phyloP scores from a whole-genome alignment of 2,329 filamentous ascomycete genomes.

The Lasiodiplodia sp. region DNA sequence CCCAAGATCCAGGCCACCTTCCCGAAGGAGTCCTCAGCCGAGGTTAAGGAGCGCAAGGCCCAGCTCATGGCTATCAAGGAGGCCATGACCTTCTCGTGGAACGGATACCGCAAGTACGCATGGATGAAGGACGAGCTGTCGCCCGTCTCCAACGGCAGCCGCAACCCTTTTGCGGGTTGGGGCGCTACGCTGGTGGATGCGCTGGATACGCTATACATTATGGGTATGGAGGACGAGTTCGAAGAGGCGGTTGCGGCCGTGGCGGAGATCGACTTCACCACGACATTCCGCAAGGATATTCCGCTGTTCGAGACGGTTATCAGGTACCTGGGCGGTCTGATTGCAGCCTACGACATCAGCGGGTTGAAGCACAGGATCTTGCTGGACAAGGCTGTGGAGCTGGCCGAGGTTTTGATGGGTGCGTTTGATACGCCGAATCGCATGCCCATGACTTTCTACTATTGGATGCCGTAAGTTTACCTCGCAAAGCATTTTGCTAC shows the following conservation, averaged over 20 bases:
- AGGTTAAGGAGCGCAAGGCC: conserved; percentile 64
- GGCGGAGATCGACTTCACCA: conserved; percentile 67
- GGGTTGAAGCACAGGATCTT: conserved; percentile 59
- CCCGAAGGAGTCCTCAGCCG: conserved; percentile 62
- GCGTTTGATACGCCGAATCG: conserved; percentile 73
- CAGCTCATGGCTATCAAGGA: conserved; percentile 73
- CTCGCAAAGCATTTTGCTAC: conserved; percentile 41
- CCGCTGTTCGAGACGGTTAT: conserved; percentile 77
- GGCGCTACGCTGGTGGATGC: conserved; percentile 84
- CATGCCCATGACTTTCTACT: conserved; percentile 68
- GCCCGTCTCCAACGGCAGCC: conserved; percentile 71
- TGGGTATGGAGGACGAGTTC: conserved; percentile 72
- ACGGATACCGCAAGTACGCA: conserved; percentile 78
- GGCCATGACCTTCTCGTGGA: conserved; percentile 81
- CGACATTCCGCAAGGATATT: conserved; percentile 58
- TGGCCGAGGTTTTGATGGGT: conserved; percentile 69
- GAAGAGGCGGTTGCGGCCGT: conserved; percentile 67
- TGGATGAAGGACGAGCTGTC: conserved; percentile 87
- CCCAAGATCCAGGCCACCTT: conserved; percentile 81
- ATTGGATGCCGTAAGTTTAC: conserved; percentile 57
- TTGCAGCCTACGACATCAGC: conserved; percentile 75
- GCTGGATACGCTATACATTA: conserved; percentile 76
- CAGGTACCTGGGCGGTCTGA: conserved; percentile 72
- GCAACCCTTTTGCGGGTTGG: conserved; percentile 91
- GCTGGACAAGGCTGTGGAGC: conserved; percentile 67